A percentile compares a stretch with the other conserved stretches of the same genome.
Conservation (phyloP, 2,329 filamentous ascomycete species). For the Xylariaceae sp. region DNA sequence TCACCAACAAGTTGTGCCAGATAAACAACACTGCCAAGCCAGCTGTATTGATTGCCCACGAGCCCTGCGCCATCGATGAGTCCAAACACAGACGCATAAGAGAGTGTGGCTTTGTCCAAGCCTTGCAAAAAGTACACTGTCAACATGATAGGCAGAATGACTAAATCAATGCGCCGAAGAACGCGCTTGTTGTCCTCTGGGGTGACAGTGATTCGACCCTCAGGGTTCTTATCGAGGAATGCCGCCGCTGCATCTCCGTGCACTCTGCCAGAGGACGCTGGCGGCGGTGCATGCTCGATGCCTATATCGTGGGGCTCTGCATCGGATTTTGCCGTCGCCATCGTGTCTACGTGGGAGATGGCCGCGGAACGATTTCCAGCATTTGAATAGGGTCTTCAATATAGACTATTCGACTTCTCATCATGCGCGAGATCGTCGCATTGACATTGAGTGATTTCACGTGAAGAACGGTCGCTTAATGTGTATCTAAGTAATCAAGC, state of each 20-base stretch:
- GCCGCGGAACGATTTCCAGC: too few species aligned
- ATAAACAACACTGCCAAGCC: slow-evolving; percentile 40
- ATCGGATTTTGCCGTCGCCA: background rate
- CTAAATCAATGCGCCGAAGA: slow-evolving; percentile 47
- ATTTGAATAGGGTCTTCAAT: background rate
- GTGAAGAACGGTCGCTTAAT: too few species aligned
- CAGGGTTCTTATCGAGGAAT: slow-evolving; percentile 41
- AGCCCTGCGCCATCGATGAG: slow-evolving; percentile 55
- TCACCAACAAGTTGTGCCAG: slow-evolving; percentile 50
- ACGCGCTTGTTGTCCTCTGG: slow-evolving; percentile 49
- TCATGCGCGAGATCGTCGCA: too few species aligned
- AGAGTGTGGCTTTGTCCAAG: background rate
- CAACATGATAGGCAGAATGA: slow-evolving; percentile 27
- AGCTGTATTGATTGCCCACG: slow-evolving; percentile 47
- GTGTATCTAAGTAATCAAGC: too few species aligned
- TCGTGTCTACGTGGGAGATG: too few species aligned
- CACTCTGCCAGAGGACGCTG: background rate
- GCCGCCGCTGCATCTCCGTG: slow-evolving; percentile 37
- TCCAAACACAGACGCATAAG: slow-evolving; percentile 29
- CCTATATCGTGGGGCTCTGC: background rate
- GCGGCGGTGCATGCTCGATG: background rate
- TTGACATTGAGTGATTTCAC: too few species aligned
- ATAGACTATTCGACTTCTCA: too few species aligned
- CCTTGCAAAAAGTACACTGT: background rate
- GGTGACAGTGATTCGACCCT: slow-evolving; percentile 44